Percentiles rank a stretch among this genome's conserved stretches.
Conservation (phyloP, 352 stramenopile species). For the Peronospora farinosa region DNA sequence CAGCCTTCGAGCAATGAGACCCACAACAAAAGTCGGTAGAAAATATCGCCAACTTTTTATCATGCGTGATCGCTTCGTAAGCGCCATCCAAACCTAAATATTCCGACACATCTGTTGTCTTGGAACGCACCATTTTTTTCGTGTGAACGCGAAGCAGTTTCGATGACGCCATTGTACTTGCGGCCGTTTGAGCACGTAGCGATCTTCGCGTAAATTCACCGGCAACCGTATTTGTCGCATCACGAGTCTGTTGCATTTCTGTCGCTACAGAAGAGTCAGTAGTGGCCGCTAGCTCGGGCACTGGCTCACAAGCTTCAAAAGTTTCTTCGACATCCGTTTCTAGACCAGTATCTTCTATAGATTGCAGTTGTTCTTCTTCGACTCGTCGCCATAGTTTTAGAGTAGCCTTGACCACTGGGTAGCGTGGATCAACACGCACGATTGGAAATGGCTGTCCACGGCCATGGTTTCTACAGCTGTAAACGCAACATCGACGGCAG, state of each 20-base stretch:
- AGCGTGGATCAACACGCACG: conserved; percentile 46
- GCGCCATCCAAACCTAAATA: conserved; percentile 47
- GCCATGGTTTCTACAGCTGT: conserved; percentile 72
- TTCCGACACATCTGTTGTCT: conserved; percentile 42
- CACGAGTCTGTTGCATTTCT: conserved; percentile 2
- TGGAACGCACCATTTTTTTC: conserved; percentile 34
- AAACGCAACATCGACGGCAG: conserved; percentile 66
- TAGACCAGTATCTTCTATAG: conserved; percentile 10
- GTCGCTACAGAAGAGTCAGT: conserved; percentile 2
- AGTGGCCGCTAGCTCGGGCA: conserved; percentile 6
- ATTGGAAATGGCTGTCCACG: conserved; percentile 40
- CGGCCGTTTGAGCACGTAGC: conserved; percentile 41
- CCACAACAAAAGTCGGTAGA: conserved; percentile 24
- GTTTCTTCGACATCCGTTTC: conserved; percentile 18
- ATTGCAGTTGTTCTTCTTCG: conserved; percentile 19
- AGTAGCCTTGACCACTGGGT: conserved; percentile 46
- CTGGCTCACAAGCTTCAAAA: conserved; percentile 5
- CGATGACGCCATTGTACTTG: conserved; percentile 49
- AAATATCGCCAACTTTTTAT: conserved; percentile 24
- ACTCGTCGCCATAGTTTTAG: conserved; percentile 30
- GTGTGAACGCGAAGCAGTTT: conserved; percentile 26
- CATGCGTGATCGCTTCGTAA: conserved; percentile 40
- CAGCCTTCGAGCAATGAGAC: conserved; percentile 18
- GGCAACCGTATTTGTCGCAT: conserved; percentile 8
- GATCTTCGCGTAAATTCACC: conserved; percentile 31